Percentiles rank a stretch among this genome's conserved stretches.
Evolutionary conservation across 192 early-diverging fungal species (phyloP).

Genomic region (Podila horticola): DNA sequence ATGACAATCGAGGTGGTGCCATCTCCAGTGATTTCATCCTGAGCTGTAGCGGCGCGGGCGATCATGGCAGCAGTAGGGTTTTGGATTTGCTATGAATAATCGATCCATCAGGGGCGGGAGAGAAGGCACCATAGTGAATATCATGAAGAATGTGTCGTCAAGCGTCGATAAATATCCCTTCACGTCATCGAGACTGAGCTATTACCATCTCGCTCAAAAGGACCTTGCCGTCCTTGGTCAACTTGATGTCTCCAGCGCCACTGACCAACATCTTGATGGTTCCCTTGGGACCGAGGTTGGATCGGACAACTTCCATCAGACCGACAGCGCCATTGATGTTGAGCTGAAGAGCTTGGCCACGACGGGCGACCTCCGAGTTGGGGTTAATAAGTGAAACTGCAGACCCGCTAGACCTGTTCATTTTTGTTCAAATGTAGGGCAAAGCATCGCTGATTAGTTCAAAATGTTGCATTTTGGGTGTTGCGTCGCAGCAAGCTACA

Average conservation of each 20-base stretch:
- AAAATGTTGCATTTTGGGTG: no score
- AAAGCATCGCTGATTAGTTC: no score
- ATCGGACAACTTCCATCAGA: conserved; percentile 93
- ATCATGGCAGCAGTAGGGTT: conserved; percentile 99
- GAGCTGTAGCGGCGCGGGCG: conserved; percentile 97
- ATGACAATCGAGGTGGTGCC: conserved; percentile 98
- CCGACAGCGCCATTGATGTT: conserved; percentile 97
- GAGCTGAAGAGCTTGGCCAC: conserved; percentile 96
- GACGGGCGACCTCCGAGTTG: conserved; percentile 97
- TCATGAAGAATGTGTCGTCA: neutral
- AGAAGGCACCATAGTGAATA: neutral
- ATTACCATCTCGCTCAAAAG: conserved; percentile 96
- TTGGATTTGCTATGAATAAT: conserved; percentile 91
- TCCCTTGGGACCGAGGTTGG: conserved; percentile 97
- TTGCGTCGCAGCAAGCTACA: neutral
- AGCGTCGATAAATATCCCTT: no score
- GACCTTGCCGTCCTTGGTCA: conserved; percentile 99
- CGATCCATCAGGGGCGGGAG: neutral
- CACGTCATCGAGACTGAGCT: no score
- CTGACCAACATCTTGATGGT: conserved; percentile 99
- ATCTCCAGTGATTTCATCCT: conserved; percentile 99
- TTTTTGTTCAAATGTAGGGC: neutral
- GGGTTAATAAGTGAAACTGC: conserved; percentile 97
- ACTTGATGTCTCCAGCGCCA: conserved; percentile 94
- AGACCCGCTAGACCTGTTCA: conserved; percentile 61